phyloP scores from a whole-genome alignment of 1,284 basidiomycete genomes.

The Ustilago loliicola region DNA sequence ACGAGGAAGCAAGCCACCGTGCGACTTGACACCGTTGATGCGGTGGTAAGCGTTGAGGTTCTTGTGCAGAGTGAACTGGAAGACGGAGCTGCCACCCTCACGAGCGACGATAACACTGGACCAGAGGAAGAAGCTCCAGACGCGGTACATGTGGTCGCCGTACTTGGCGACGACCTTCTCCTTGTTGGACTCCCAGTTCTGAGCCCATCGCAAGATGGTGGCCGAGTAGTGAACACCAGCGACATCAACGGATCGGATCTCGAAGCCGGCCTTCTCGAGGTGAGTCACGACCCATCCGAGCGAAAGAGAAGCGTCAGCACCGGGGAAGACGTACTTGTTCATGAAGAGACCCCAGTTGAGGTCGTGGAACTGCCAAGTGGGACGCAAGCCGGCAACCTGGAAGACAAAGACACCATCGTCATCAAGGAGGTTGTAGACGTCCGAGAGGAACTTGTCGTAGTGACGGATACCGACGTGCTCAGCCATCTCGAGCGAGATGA shows the following conservation, averaged over 20 bases:
- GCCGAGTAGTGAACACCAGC: slow-evolving; percentile 84
- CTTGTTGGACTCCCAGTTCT: slow-evolving; percentile 74
- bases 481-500: slow-evolving; percentile 97
- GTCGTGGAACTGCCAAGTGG: slow-evolving; percentile 96
- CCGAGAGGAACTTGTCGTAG: slow-evolving; percentile 87
- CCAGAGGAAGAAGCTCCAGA: slow-evolving; percentile 70
- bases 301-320: slow-evolving; percentile 86
- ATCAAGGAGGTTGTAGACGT: slow-evolving; percentile 92
- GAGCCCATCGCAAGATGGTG: slow-evolving; percentile 78
- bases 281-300: slow-evolving; percentile 91
- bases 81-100: slow-evolving; percentile 68
- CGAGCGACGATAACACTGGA: slow-evolving; percentile 66
- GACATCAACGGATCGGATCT: slow-evolving; percentile 95
- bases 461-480: slow-evolving; percentile 92
- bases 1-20: slow-evolving; percentile 64
- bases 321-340: slow-evolving; percentile 82
- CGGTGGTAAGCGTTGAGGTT: slow-evolving; percentile 89
- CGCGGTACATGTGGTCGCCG: slow-evolving; percentile 78
- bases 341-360: slow-evolving; percentile 82
- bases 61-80: slow-evolving; percentile 86
- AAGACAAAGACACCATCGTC: slow-evolving; percentile 95
- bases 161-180: slow-evolving; percentile 89
- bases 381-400: slow-evolving; percentile 95
- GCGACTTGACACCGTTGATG: slow-evolving; percentile 72
- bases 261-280: slow-evolving; percentile 90